phyloP scores from a whole-genome alignment of 129 eudicot genomes.

The Tagetes erecta region DNA sequence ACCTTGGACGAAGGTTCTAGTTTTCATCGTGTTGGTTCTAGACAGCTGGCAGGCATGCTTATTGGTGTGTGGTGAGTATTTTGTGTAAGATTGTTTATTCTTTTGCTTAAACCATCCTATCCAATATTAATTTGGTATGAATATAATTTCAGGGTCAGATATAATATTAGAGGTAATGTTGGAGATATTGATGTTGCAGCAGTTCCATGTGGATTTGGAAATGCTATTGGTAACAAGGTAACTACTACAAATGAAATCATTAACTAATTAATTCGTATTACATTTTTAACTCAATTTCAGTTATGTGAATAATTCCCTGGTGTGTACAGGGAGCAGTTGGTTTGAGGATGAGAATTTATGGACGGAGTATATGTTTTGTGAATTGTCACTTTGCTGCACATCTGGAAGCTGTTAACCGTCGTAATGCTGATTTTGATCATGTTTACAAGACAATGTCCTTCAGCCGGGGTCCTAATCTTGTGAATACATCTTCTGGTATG shows the following conservation, averaged over 20 bases:
- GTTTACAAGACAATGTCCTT: conserved; percentile 87
- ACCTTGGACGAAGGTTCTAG: conserved; percentile 89
- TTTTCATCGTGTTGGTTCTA: conserved; percentile 80
- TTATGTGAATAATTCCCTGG: conserved; percentile 18
- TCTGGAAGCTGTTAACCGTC: conserved; percentile 76
- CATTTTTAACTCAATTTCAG: conserved; percentile 1
- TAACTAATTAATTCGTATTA: conserved; percentile 13
- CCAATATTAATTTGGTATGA: not conserved
- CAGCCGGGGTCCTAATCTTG: conserved; percentile 57
- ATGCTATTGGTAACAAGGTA: conserved; percentile 97
- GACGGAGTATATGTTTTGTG: conserved; percentile 76
- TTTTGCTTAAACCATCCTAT: conserved; percentile 3
- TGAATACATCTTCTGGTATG: conserved; percentile 73
- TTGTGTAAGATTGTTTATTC: conserved; percentile 7
- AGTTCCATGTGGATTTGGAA: conserved; percentile 98
- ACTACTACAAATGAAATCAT: conserved; percentile 7
- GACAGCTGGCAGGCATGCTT: conserved; percentile 97
- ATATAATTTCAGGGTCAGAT: conserved; percentile 72
- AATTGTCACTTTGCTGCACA: conserved; percentile 99
- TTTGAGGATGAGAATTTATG: conserved; percentile 86
- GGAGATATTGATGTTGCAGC: conserved; percentile 98
- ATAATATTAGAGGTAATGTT: conserved; percentile 55
- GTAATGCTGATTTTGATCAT: conserved; percentile 97
- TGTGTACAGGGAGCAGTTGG: conserved; percentile 94
- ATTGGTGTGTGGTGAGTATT: conserved; percentile 85